Percentiles rank a stretch among this genome's conserved stretches.
Conservation (phyloP, 768 basidiomycete species). For the Chlorophyllum brunneum region DNA sequence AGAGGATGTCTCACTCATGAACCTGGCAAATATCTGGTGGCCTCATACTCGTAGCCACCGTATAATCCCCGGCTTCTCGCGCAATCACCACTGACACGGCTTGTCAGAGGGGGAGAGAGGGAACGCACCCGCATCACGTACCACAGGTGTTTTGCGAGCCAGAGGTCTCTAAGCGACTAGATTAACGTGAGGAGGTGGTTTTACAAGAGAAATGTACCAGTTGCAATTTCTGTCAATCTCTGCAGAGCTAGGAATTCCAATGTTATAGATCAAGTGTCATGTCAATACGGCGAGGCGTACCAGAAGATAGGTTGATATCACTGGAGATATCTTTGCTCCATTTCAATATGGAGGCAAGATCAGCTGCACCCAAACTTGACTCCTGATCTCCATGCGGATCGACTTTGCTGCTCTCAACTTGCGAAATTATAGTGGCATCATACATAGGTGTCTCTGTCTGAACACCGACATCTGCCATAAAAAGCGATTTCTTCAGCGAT, state of each 20-base stretch:
- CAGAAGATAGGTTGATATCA: constrained; percentile 66
- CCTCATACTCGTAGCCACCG: constrained; percentile 61
- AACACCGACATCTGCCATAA: constrained; percentile 58
- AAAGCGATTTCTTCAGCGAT: constrained; percentile 50
- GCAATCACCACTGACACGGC: constrained; percentile 54
- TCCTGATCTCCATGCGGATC: constrained; percentile 50
- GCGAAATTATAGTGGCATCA: constrained; percentile 22
- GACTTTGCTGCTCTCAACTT: constrained; percentile 25
- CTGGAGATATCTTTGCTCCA: constrained; percentile 76
- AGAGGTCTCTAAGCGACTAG: constrained; percentile 45
- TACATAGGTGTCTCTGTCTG: constrained; percentile 48
- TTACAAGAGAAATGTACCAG: constrained; percentile 39
- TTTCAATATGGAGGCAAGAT: constrained; percentile 65
- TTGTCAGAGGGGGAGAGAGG: background rate
- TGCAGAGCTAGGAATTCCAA: constrained; percentile 43
- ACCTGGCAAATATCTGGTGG: constrained; percentile 61
- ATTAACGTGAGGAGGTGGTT: background rate
- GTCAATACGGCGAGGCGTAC: constrained; percentile 24
- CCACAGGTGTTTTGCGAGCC: constrained; percentile 64
- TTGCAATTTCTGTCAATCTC: constrained; percentile 67
- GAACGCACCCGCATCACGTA: constrained; percentile 17
- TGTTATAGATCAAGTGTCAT: background rate
- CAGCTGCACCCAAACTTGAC: constrained; percentile 52
- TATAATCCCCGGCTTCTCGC: constrained; percentile 67
- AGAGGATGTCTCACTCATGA: constrained; percentile 40